Base-by-base conservation (phyloP, 106 monocot genomes). In the Dactylorhiza incarnata region DNA sequence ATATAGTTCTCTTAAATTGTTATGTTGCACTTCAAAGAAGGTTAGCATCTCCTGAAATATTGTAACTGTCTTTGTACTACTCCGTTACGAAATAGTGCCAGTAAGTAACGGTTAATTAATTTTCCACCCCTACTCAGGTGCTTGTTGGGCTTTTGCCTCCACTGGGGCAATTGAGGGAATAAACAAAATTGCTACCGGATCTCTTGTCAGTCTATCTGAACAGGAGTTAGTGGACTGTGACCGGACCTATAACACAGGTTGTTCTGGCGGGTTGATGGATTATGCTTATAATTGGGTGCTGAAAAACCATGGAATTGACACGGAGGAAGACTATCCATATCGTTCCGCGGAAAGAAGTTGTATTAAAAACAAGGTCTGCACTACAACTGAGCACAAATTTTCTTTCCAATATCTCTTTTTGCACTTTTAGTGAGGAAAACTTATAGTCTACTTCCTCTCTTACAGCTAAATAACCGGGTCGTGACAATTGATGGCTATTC, bases 141-240 rank as follows among this genome's bases (percentile, higher is more conserved):
- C 89, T 66, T 99, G 99, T 78, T 99, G 99, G 99, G 86, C 94
- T 69, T 99, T 99, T 82, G 92, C 99, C 45, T 85, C 99, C 37
- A 99, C 94, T 56, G 99, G 99, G 67, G 99, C 99, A 67, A 92
- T 99, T 52, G 99, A 99, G 81, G 99, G 99, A 77, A 94, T 94
- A 92, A 99, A 99, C 73, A 83, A 99, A 69, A 92, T 99, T 58
- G 83, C 84, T 55, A 92, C 89, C 12, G 91, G 94, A 80, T 81
- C 88, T 80, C 88, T 99, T 24, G 78, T 92, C 25, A 99, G 99
- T 77, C 89, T 99, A 73, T 99, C 99, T 24, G 99, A 99, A 73
- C 94, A 99, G 80, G 99, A 99, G 76, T 79, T 99, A 74, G 73
- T 82, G 16, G 99, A 99, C 72, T 99, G 99, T 80, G 99, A 99